These are phyloP conservation scores for Aspergillus ibericus DNA, from an alignment of 2,329 filamentous ascomycete genomes.

Conservation along the genomic window DNA sequence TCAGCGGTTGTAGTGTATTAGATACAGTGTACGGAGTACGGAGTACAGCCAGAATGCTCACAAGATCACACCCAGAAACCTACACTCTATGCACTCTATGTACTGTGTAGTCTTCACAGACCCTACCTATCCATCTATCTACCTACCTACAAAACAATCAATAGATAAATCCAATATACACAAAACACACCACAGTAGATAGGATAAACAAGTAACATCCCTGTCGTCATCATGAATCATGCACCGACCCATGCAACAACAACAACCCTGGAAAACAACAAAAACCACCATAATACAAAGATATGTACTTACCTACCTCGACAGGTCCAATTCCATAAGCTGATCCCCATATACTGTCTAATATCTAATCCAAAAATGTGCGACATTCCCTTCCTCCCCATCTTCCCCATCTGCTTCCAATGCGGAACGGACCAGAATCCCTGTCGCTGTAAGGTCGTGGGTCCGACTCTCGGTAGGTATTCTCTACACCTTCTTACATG, in stretches of 20 bases:
- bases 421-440: conserved; percentile 59
- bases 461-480: conserved; percentile 54
- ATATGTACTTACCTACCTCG: background rate
- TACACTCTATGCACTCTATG: too few species aligned
- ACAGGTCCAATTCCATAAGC: background rate
- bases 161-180: too few species aligned
- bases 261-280: too few species aligned
- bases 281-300: background rate
- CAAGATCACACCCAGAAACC: too few species aligned
- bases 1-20: too few species aligned
- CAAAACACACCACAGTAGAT: too few species aligned
- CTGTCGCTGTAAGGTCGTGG: conserved; percentile 58
- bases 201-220: too few species aligned
- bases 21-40: too few species aligned
- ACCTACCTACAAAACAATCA: too few species aligned
- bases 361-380: conserved; percentile 31
- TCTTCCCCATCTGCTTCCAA: conserved; percentile 56
- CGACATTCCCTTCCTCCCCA: conserved; percentile 44
- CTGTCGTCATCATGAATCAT: conserved; percentile 25
- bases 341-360: background rate
- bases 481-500: background rate
- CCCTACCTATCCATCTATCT: too few species aligned
- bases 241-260: background rate
- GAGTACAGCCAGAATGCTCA: too few species aligned
- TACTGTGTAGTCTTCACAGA: too few species aligned